phyloP scores from a whole-genome alignment of 1,139 yeast species.

The Blastobotrys aristatus region DNA sequence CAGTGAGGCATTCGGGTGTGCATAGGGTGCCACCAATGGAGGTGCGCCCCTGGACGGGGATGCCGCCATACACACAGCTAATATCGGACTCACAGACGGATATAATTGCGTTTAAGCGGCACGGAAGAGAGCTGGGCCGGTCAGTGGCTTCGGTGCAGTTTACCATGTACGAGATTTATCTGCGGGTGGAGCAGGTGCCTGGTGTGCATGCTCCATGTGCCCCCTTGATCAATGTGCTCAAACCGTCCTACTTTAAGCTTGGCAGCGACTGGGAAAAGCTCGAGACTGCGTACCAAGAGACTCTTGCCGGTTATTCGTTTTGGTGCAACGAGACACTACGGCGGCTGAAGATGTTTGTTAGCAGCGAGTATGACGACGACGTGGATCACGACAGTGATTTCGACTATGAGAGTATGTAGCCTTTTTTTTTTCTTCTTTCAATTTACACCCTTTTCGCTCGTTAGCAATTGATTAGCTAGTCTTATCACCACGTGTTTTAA shows the following conservation, averaged over 20 bases:
- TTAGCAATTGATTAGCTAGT: too few species aligned
- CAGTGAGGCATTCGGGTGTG: constrained; percentile 8
- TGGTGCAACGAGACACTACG: constrained; percentile 9
- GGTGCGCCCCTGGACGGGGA: constrained; percentile 12
- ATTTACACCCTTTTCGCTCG: not conserved
- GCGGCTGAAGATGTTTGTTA: not conserved
- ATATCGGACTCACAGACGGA: not conserved
- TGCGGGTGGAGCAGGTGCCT: not conserved
- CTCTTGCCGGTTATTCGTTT: constrained; percentile 4
- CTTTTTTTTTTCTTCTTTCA: not conserved
- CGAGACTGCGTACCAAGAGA: constrained; percentile 2
- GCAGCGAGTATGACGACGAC: constrained; percentile 3
- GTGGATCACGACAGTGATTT: constrained; percentile 1
- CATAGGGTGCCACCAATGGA: constrained; percentile 9
- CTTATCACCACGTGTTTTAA: not conserved
- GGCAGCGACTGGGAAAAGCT: constrained; percentile 2
- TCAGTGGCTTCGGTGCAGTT: constrained; percentile 9
- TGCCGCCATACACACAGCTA: constrained; percentile 8
- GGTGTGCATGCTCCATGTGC: constrained; percentile 11
- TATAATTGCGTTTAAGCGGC: not conserved
- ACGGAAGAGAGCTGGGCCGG: constrained; percentile 9
- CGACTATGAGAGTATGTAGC: not conserved
- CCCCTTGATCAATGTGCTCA: constrained; percentile 3
- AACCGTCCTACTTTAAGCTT: not conserved
- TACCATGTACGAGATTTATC: constrained; percentile 7